phyloP scores from a whole-genome alignment of 495 filamentous ascomycete species.

The Poronia punctata region DNA sequence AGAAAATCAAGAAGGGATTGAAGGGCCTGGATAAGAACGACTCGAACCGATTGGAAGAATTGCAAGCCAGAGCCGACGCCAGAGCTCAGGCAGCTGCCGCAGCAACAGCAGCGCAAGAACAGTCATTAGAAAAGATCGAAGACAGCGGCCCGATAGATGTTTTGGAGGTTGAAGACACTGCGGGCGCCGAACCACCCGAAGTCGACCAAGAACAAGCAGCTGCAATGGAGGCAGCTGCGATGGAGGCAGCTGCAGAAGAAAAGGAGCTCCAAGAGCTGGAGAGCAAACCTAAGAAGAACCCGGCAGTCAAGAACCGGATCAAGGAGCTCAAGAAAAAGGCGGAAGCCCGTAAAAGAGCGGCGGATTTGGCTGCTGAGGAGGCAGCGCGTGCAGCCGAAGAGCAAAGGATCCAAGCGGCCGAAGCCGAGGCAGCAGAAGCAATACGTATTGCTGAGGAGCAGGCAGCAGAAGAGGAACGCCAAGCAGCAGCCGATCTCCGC shows the following conservation, averaged over 20 bases:
- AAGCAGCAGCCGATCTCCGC: constrained; percentile 24
- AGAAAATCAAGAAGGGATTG: constrained; percentile 23
- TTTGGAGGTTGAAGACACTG: constrained; percentile 22
- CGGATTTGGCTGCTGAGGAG: too few species aligned
- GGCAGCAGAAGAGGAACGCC: constrained; percentile 17
- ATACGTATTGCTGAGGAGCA: too few species aligned
- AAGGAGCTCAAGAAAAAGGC: constrained; percentile 1
- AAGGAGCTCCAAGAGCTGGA: constrained; percentile 15
- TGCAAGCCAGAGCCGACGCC: too few species aligned
- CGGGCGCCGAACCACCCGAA: constrained; percentile 19
- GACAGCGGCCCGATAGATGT: constrained; percentile 16
- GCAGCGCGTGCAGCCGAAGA: constrained; percentile 6
- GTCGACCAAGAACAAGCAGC: constrained; percentile 15
- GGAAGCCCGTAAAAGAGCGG: too few species aligned
- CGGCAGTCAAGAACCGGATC: constrained; percentile 7
- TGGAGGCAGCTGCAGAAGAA: constrained; percentile 16
- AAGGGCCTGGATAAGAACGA: constrained; percentile 28
- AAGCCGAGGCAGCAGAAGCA: constrained; percentile 21
- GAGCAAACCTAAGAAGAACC: constrained; percentile 11
- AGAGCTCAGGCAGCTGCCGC: constrained; percentile 15
- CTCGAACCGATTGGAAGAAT: constrained; percentile 18
- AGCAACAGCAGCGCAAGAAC: constrained; percentile 29
- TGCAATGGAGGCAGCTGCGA: constrained; percentile 9
- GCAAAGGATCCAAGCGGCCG: constrained; percentile 12
- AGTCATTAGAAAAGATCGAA: constrained; percentile 16